Base-by-base conservation (phyloP, 768 basidiomycete species). In the Naganishia vaughanmartiniae region DNA sequence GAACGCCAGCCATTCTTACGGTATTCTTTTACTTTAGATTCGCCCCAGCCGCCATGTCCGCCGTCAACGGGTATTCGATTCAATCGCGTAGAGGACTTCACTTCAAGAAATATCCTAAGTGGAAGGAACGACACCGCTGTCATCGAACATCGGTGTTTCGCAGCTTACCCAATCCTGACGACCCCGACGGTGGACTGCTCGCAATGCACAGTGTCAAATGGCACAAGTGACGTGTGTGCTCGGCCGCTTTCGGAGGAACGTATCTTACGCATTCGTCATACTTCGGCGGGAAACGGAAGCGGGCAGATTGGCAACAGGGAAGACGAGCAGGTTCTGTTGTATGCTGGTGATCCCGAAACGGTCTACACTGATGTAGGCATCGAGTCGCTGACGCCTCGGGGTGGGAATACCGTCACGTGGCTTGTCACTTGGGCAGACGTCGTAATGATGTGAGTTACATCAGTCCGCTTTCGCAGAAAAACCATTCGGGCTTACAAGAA, bases 121-220 rank as follows among this genome's bases (percentile, higher is more conserved):
- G n/a, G 17, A 26, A 42, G 39, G 55, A 28, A 46, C 24, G 14
- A 28, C 45, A 14, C 30, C 45, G 17, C 45, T 28, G 26, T 7
- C 24, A 31, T 36, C 21, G 48, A 55, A 4, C 33, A 51, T 21
- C 54, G 66, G 4, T 72, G 71, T 58, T 66, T 72, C 17, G 42
- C 71, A 2, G 53, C 71, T 21, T 72, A 72, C 31, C 71, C 71
- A 46, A 33, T 68, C 19, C 54, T 72, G 36, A 72, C 66, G 11
- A 53, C 54, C 0, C 56, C 55, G 9, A 67, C 71, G 26, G 42
- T 63, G 12, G 60, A 63, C 55, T 67, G 66, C 33, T 66, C 51
- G 17, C 54, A 54, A 2, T 71, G 70, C 30, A 5, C 26, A 4
- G 36, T 46, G 2, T 5, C 57, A 6, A 19, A 30, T 4, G 19